These are phyloP conservation scores for Pseudocercospora pini-densiflorae DNA, from an alignment of 2,329 filamentous ascomycete genomes.

Conservation along the genomic window DNA sequence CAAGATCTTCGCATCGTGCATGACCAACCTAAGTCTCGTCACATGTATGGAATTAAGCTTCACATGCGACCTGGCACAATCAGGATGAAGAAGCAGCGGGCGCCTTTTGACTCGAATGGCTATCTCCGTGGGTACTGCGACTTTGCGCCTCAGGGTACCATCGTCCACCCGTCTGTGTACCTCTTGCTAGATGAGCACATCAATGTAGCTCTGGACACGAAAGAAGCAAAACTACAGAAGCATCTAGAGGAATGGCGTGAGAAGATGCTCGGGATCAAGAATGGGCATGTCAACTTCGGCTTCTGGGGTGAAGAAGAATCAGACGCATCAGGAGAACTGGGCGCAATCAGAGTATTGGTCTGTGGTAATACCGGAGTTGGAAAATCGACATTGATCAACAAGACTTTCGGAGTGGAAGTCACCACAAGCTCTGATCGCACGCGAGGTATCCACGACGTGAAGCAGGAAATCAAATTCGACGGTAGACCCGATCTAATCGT, in stretches of 20 bases:
- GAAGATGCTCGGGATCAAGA: slow-evolving; percentile 28
- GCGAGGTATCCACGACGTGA: slow-evolving; percentile 41
- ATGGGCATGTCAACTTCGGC: slow-evolving; percentile 26
- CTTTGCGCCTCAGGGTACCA: slow-evolving; percentile 37
- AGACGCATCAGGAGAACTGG: slow-evolving; percentile 22
- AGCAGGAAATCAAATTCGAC: slow-evolving; percentile 39
- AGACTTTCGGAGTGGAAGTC: slow-evolving; percentile 38
- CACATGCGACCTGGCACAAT: slow-evolving; percentile 19
- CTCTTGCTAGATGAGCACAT: slow-evolving; percentile 38
- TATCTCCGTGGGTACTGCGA: slow-evolving; percentile 30
- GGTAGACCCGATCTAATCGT: slow-evolving; percentile 42
- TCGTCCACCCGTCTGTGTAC: slow-evolving; percentile 43
- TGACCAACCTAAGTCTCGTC: slow-evolving; percentile 12
- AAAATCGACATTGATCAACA: slow-evolving; percentile 25
- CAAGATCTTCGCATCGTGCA: slow-evolving; percentile 35
- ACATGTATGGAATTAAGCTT: slow-evolving; percentile 26
- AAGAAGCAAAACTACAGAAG: slow-evolving; percentile 35
- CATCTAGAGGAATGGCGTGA: slow-evolving; percentile 34
- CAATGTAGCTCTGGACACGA: slow-evolving; percentile 31
- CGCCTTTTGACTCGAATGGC: slow-evolving; percentile 27
- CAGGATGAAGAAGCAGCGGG: slow-evolving; percentile 26
- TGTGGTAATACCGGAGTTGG: slow-evolving; percentile 30
- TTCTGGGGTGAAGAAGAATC: slow-evolving; percentile 36
- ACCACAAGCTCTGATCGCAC: slow-evolving; percentile 34
- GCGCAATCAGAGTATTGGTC: slow-evolving; percentile 41